These are phyloP conservation scores for Manihot esculenta DNA, from an alignment of 441 rosid genomes.

Conservation along the genomic window DNA sequence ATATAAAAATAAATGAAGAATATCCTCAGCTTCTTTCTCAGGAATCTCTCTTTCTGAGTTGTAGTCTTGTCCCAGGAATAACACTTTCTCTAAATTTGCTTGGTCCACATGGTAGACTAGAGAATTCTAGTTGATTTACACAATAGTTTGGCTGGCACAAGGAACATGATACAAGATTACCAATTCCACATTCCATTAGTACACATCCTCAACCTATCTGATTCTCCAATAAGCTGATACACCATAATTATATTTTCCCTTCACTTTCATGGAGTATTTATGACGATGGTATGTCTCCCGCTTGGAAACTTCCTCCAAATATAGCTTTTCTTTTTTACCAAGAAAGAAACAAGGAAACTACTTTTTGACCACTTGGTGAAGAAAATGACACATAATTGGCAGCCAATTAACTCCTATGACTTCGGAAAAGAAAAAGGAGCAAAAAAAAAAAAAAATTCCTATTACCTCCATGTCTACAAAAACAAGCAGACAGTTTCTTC, in stretches of 20 bases:
- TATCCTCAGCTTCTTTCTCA: conserved; percentile 26
- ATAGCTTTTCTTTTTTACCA: conserved; percentile 11
- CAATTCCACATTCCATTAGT: conserved; percentile 22
- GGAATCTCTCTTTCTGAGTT: conserved; percentile 17
- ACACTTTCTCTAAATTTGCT: background rate
- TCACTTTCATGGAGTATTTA: conserved; percentile 24
- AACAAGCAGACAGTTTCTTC: background rate
- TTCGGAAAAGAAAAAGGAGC: too few relatives aligned
- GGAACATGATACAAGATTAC: conserved; percentile 31
- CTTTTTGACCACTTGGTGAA: conserved; percentile 28
- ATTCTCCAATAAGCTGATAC: conserved; percentile 33
- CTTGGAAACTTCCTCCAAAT: conserved; percentile 29
- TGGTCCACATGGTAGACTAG: conserved; percentile 27
- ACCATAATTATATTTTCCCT: conserved; percentile 18
- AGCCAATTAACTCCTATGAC: conserved; percentile 13
- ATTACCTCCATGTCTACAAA: conserved; percentile 9
- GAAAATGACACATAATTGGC: conserved; percentile 33
- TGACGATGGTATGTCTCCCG: conserved; percentile 31
- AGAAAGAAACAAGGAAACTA: conserved; percentile 26
- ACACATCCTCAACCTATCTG: conserved; percentile 21
- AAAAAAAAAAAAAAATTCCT: too few relatives aligned
- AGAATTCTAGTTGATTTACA: conserved; percentile 20
- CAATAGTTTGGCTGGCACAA: conserved; percentile 4
- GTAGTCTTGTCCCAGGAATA: conserved; percentile 14
- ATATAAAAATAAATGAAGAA: conserved; percentile 13